A percentile compares a stretch with the other conserved stretches of the same genome.
phyloP scores from a whole-genome alignment of 352 stramenopile species.

The Thraustochytrium sp. region DNA sequence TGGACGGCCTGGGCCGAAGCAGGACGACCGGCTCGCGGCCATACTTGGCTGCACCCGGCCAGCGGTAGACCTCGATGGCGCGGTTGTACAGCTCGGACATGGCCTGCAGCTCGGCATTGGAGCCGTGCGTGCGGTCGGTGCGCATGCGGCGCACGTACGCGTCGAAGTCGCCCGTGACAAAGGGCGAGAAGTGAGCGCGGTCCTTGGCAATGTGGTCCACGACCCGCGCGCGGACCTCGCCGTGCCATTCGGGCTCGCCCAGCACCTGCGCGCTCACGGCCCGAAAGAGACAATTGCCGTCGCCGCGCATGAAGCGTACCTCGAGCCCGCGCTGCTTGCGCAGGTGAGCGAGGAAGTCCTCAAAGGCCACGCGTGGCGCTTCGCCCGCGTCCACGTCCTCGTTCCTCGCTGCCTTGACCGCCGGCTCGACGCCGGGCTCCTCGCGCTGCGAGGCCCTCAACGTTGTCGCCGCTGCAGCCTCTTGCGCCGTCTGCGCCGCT shows the following conservation, averaged over 20 bases:
- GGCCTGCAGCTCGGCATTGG: constrained; percentile 90
- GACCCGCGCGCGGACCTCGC: constrained; percentile 72
- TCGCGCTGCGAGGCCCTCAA: background rate
- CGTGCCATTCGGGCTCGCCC: constrained; percentile 79
- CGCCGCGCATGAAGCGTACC: constrained; percentile 69
- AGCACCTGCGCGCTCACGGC: constrained; percentile 91
- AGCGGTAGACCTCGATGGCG: constrained; percentile 67
- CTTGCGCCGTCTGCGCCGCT: background rate
- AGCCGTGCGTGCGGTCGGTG: constrained; percentile 79
- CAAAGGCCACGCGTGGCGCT: background rate
- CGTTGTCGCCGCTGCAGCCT: no score
- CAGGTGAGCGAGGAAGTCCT: background rate
- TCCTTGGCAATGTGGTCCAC: constrained; percentile 92
- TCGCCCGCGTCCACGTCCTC: background rate
- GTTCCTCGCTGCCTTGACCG: no score
- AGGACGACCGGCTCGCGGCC: no score
- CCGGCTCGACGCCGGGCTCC: no score
- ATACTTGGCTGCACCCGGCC: background rate
- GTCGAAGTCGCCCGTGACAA: constrained; percentile 75
- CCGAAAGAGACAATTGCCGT: constrained; percentile 96
- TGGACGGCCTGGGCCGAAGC: no score
- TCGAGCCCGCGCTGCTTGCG: constrained; percentile 53
- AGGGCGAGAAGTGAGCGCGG: constrained; percentile 82
- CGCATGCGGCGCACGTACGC: constrained; percentile 82
- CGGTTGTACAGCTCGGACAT: constrained; percentile 87